Conservation (phyloP, 805 yeast species). For the Candida succiphila region DNA sequence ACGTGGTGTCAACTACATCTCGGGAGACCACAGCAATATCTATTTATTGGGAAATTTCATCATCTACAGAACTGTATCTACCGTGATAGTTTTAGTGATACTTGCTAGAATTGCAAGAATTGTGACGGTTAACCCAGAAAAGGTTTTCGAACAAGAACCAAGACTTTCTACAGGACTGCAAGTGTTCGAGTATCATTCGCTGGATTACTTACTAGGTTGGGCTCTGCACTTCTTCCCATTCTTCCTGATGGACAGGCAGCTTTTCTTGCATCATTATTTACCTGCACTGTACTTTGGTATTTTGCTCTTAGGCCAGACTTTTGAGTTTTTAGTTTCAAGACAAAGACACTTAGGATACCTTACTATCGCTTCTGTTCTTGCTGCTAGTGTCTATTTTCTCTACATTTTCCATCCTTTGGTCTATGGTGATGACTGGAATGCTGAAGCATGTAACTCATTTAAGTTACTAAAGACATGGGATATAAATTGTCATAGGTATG, state of each 20-base stretch:
- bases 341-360: conserved; percentile 18
- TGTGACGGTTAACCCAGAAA: conserved; percentile 2
- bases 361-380: conserved; percentile 12
- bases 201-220: conserved; percentile 46
- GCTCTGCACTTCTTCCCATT: conserved; percentile 48
- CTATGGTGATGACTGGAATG: conserved; percentile 37
- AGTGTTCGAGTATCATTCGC: conserved; percentile 14
- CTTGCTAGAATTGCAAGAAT: not conserved
- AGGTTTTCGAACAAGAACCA: conserved; percentile 12
- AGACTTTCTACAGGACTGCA: not conserved
- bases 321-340: conserved; percentile 29
- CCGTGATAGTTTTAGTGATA: not conserved
- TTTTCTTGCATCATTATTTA: conserved; percentile 36
- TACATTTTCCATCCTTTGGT: conserved; percentile 28
- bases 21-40: conserved; percentile 31
- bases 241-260: conserved; percentile 26
- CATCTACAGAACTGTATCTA: conserved; percentile 38
- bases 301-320: conserved; percentile 30
- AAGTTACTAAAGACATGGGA: conserved; percentile 33
- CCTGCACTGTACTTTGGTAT: conserved; percentile 41
- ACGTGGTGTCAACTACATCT: conserved; percentile 54
- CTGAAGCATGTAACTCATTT: conserved; percentile 25
- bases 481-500: conserved; percentile 26
- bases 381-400: conserved; percentile 19
- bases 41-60: conserved; percentile 59